Evolutionary conservation across 2,329 filamentous ascomycete species (phyloP), one percentile per base, ranked within the genome.

Genomic region (Conoideocrella luteorostrata): DNA sequence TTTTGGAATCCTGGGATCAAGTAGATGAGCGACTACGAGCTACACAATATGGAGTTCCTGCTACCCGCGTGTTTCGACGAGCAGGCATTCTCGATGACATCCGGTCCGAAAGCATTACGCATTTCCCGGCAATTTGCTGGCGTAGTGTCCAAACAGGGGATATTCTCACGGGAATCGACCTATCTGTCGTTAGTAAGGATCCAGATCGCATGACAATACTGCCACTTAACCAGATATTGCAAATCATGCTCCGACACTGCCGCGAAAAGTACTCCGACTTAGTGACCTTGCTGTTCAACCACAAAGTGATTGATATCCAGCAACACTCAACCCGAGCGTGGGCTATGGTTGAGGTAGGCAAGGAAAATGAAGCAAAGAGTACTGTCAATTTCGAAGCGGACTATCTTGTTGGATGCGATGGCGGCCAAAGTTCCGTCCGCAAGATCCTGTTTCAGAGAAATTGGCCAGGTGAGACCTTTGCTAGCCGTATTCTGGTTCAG

Each of bases 401-500:
- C 51, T 74, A 72, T 29, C 51, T 74, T 2, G 54, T 69, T 21
- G 69, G 68, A 0, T 71, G 68, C 48, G 71, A 75, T 53, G 71
- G 70, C 6, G 66, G 62, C 3, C 63, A 61, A 29, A 66, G 62
- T 47, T 61, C 72, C 4, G 59, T 70, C 18, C 59, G 61, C n/a
- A 56, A 58, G 32, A 71, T 10, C 68, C 69, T 53, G 67, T 67
- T 15, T 21, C 39, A 43, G 54, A 56, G 29, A 41, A 56, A 24
- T 74, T 71, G 50, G 70, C 70, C 0, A 67, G 72, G 2, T 66
- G 45, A 70, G 53, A 77, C 72, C 0, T 66, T 72, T 58, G 62
- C 71, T 40, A 61, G 66, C 43, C 70, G 74, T 47, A 71, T 77
- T 42, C 60, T 75, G 5, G 71, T 72, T 18, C 75, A 71, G 5